Conservation (phyloP, 352 stramenopile species). For the Bremia lactucae region DNA sequence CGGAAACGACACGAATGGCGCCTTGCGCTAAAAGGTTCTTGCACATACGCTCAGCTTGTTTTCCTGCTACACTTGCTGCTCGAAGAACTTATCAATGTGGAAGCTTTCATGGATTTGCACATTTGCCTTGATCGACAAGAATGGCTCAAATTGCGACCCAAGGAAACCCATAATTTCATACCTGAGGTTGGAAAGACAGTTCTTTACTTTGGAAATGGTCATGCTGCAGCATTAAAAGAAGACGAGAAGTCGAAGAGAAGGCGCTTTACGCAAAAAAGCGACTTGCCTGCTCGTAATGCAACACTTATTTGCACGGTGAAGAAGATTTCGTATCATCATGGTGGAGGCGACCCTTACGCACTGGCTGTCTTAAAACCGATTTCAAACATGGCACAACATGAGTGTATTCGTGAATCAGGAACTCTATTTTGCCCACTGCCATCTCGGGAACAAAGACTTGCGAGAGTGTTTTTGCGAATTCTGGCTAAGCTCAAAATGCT, state of each 20-base stretch:
- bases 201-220: conserved; percentile 74
- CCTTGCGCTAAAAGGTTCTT: conserved; percentile 45
- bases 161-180: conserved; percentile 68
- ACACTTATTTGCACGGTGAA: conserved; percentile 54
- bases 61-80: conserved; percentile 64
- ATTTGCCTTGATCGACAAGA: conserved; percentile 58
- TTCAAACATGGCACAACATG: conserved; percentile 16
- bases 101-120: conserved; percentile 72
- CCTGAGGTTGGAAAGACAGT: conserved; percentile 52
- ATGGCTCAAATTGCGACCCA: conserved; percentile 65
- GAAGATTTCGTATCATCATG: conserved; percentile 67
- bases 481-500: conserved; percentile 52
- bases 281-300: conserved; percentile 30
- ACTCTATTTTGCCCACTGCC: conserved; percentile 50
- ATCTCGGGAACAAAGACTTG: conserved; percentile 44
- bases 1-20: conserved; percentile 66
- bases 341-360: conserved; percentile 71
- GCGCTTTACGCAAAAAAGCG: conserved; percentile 59
- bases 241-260: conserved; percentile 71
- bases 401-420: conserved; percentile 23
- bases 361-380: conserved; percentile 42
- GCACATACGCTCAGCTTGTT: conserved; percentile 62
- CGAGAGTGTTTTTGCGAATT: conserved; percentile 49
- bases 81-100: conserved; percentile 67
- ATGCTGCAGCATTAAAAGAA: conserved; percentile 66